phyloP scores from a whole-genome alignment of 306 rosid genomes.

The Vicia villosa region DNA sequence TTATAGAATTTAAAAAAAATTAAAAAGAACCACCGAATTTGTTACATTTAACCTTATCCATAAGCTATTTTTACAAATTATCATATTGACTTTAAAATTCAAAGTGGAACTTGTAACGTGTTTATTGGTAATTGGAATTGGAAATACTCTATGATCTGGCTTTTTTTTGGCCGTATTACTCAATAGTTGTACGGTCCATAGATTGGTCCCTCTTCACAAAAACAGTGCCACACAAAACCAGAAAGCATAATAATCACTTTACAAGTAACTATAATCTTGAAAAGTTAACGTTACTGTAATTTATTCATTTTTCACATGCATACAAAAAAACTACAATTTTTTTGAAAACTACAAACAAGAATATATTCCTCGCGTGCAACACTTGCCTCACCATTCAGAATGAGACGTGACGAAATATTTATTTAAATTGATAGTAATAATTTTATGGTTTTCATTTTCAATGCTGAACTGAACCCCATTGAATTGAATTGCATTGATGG shows the following conservation, averaged over 20 bases:
- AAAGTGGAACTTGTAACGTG: neutral
- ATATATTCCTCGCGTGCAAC: neutral
- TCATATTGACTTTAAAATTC: neutral
- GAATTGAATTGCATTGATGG: conserved; percentile 30
- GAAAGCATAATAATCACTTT: neutral
- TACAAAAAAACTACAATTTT: too few species aligned
- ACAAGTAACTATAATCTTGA: neutral
- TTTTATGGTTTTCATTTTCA: neutral
- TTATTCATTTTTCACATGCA: too few species aligned
- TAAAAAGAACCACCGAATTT: too few species aligned
- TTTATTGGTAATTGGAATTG: neutral
- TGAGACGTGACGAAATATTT: neutral
- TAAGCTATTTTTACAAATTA: neutral
- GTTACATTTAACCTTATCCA: too few species aligned
- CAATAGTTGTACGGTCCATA: conserved; percentile 37
- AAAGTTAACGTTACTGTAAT: neutral
- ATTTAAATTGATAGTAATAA: neutral
- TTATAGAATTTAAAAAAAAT: too few species aligned
- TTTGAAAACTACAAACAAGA: neutral
- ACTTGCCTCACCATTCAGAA: neutral
- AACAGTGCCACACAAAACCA: neutral
- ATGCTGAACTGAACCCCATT: neutral
- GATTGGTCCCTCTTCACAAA: neutral
- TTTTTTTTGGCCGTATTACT: conserved; percentile 7
- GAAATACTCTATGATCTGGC: neutral